A percentile compares a stretch with the other conserved stretches of the same genome.
phyloP scores from a whole-genome alignment of 169 alveolate genomes.

The Plasmodium malariae region DNA sequence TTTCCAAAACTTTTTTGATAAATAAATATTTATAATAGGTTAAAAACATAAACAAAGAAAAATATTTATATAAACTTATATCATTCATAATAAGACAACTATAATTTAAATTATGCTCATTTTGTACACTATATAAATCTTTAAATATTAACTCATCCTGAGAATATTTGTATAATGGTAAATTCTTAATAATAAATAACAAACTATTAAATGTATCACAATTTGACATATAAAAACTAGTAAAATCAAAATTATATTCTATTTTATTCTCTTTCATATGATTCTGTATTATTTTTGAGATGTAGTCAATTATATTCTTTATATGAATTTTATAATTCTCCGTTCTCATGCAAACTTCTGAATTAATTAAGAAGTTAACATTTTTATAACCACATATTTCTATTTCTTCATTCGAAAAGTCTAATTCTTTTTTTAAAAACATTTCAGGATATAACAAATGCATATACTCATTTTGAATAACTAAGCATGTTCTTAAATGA shows the following conservation, averaged over 20 bases:
- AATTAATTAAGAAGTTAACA: constrained; percentile 19
- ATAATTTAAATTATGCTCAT: constrained; percentile 52
- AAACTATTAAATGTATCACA: constrained; percentile 48
- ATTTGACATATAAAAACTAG: constrained; percentile 17
- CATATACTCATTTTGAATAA: constrained; percentile 61
- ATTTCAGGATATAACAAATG: constrained; percentile 58
- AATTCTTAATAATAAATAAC: constrained; percentile 51
- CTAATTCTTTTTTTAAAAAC: constrained; percentile 43
- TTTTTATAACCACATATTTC: constrained; percentile 42
- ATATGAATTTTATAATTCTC: constrained; percentile 26
- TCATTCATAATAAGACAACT: constrained; percentile 58
- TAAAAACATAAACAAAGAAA: constrained; percentile 70
- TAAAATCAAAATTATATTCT: constrained; percentile 14
- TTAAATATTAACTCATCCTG: constrained; percentile 62
- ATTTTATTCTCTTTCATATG: constrained; percentile 60
- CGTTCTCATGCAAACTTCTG: constrained; percentile 60
- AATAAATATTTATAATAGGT: constrained; percentile 50
- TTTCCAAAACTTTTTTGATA: constrained; percentile 14
- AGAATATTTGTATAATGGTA: constrained; percentile 61
- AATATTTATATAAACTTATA: constrained; percentile 57
- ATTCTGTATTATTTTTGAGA: constrained; percentile 41
- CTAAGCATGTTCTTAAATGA: constrained; percentile 24
- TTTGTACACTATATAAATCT: constrained; percentile 55
- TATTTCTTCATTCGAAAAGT: constrained; percentile 24
- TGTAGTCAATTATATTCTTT: constrained; percentile 16